A percentile compares a stretch with the other conserved stretches of the same genome.
Evolutionary conservation across 2,329 filamentous ascomycete genomes (phyloP).

Genomic region (Colletotrichum acutatum): DNA sequence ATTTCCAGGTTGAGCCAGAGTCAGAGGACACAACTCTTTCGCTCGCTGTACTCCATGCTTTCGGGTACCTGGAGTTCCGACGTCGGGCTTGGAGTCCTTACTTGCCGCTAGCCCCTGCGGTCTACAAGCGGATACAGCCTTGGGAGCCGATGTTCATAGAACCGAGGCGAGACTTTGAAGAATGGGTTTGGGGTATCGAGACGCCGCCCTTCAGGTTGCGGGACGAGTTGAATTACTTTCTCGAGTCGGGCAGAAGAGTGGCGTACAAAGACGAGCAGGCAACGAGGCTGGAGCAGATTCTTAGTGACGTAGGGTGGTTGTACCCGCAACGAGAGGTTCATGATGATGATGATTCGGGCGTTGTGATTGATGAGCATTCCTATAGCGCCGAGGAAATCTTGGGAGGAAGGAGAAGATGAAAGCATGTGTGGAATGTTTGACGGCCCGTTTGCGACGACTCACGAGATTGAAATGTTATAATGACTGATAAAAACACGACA

Average conservation of each 20-base stretch:
- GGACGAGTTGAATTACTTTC: constrained; percentile 37
- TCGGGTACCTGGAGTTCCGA: constrained; percentile 39
- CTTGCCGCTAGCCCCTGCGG: constrained; percentile 29
- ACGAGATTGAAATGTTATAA: neutral
- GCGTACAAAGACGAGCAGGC: constrained; percentile 37
- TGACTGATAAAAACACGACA: neutral
- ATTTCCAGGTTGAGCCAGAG: neutral
- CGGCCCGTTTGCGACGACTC: no score
- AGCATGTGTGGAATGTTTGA: no score
- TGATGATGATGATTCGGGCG: neutral
- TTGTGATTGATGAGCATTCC: neutral
- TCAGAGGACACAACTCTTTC: constrained; percentile 36
- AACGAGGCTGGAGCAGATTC: constrained; percentile 30
- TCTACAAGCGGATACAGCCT: constrained; percentile 34
- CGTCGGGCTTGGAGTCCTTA: constrained; percentile 38
- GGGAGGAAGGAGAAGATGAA: neutral
- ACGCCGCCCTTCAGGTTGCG: constrained; percentile 23
- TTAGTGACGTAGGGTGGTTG: constrained; percentile 29
- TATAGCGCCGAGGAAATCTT: neutral
- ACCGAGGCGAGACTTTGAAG: constrained; percentile 24
- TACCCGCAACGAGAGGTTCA: neutral
- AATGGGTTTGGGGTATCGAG: constrained; percentile 33
- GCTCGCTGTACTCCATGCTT: constrained; percentile 40
- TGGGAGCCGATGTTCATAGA: constrained; percentile 29
- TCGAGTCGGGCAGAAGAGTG: constrained; percentile 22